Evolutionary conservation across 2,329 filamentous ascomycete genomes (phyloP).

Genomic region (Chrysoporthe cubensis): DNA sequence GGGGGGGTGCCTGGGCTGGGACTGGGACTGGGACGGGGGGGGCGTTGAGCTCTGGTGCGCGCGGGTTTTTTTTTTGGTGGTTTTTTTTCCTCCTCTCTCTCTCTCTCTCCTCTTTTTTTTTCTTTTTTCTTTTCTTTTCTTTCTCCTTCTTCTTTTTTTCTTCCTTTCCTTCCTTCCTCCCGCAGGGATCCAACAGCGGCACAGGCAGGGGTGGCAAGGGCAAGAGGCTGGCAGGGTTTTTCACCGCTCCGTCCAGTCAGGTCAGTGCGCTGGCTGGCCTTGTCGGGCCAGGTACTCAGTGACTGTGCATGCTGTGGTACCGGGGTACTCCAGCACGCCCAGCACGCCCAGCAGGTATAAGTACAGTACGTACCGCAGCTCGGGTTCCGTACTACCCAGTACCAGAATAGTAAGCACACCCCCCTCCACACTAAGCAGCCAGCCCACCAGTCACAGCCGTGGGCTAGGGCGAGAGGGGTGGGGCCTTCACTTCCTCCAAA

Average conservation of each 20-base stretch:
- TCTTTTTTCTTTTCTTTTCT: not conserved
- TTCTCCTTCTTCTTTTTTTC: not conserved
- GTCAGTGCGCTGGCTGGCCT: constrained; percentile 2
- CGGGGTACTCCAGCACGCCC: not conserved
- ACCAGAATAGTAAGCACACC: too few relatives aligned
- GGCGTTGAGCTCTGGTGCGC: not conserved
- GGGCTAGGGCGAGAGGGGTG: too few relatives aligned
- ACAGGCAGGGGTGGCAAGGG: not conserved
- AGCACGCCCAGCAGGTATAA: not conserved
- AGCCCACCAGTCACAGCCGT: too few relatives aligned
- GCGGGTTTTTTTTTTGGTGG: constrained; percentile 8
- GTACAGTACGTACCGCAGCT: too few relatives aligned
- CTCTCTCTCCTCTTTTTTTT: not conserved
- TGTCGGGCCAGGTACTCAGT: not conserved
- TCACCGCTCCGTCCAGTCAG: constrained; percentile 7
- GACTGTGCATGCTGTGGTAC: not conserved
- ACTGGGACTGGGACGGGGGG: not conserved
- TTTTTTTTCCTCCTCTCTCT: not conserved
- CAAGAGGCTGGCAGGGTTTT: not conserved
- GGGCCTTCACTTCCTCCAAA: too few relatives aligned
- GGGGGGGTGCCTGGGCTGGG: not conserved
- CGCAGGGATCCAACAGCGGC: constrained; percentile 3
- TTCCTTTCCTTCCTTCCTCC: constrained; percentile 1
- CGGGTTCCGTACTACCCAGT: too few relatives aligned
- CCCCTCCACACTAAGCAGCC: too few relatives aligned